These are phyloP conservation scores for Stenogyne calaminthoides DNA, from an alignment of 305 asterid species.

Conservation along the genomic window DNA sequence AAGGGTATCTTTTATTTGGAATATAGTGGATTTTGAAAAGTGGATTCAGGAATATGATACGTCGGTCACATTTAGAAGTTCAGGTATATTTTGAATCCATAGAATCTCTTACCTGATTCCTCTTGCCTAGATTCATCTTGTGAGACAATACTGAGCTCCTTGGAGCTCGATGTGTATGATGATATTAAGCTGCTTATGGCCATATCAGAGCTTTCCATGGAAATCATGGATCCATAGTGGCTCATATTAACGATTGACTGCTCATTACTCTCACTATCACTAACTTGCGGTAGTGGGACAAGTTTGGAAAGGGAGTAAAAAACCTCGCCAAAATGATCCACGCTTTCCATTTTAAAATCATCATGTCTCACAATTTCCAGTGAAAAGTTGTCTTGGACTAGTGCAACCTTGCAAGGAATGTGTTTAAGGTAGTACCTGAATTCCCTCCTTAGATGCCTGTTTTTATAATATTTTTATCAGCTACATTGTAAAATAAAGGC, in stretches of 20 bases:
- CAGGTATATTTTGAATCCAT: background rate
- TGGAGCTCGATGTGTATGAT: constrained; percentile 33
- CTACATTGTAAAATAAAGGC: background rate
- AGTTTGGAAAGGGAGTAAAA: constrained; percentile 54
- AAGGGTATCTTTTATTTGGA: background rate
- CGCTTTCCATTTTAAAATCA: constrained; percentile 35
- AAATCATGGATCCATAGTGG: constrained; percentile 32
- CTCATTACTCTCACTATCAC: constrained; percentile 43
- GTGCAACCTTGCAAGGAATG: constrained; percentile 67
- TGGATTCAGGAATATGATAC: background rate
- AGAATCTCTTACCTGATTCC: constrained; percentile 50
- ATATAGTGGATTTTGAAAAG: too few relatives aligned
- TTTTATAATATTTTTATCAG: constrained; percentile 23
- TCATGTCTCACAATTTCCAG: constrained; percentile 42
- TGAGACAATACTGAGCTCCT: constrained; percentile 40
- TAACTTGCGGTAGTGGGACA: constrained; percentile 45
- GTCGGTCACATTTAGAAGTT: background rate
- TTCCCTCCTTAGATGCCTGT: constrained; percentile 74
- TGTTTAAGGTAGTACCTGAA: constrained; percentile 59
- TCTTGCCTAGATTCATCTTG: constrained; percentile 43
- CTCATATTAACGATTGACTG: constrained; percentile 36
- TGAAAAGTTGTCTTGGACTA: constrained; percentile 52
- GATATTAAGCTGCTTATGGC: constrained; percentile 29
- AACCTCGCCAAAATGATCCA: constrained; percentile 41
- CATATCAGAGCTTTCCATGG: constrained; percentile 45